Evolutionary conservation across 129 eudicot species (phyloP).

Genomic region (Pittosporum tobira): DNA sequence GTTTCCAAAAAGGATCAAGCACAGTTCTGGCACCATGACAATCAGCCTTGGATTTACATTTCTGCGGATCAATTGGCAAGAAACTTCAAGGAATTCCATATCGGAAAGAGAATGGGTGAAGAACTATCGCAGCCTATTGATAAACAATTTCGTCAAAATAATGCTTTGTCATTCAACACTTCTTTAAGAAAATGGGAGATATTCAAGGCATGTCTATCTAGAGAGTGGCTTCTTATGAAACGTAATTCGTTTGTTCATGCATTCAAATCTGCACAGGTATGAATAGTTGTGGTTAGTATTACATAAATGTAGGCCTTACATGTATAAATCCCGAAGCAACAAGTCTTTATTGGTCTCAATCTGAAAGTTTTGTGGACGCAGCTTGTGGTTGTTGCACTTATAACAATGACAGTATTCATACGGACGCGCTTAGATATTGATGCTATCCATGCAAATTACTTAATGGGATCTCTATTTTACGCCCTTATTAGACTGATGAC

Average conservation of each 20-base stretch:
- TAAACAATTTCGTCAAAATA: background rate
- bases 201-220: constrained; percentile 15
- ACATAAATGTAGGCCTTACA: background rate
- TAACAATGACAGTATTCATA: constrained; percentile 14
- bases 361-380: constrained; percentile 4
- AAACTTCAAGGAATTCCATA: constrained; percentile 5
- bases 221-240: constrained; percentile 21
- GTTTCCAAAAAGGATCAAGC: constrained; percentile 18
- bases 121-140: constrained; percentile 8
- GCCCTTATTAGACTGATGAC: constrained; percentile 6
- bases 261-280: constrained; percentile 15
- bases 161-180: constrained; percentile 7
- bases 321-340: background rate
- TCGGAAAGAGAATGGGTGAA: constrained; percentile 7
- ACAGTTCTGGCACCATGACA: background rate
- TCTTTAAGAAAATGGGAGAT: constrained; percentile 12
- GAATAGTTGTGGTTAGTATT: background rate
- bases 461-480: constrained; percentile 9
- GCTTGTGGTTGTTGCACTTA: constrained; percentile 14
- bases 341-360: background rate
- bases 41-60: constrained; percentile 3
- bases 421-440: constrained; percentile 3
- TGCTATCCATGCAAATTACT: constrained; percentile 7
- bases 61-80: background rate
- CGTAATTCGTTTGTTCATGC: constrained; percentile 17